phyloP scores from a whole-genome alignment of 1,284 basidiomycete genomes.

The Chalciporus piperatoides region DNA sequence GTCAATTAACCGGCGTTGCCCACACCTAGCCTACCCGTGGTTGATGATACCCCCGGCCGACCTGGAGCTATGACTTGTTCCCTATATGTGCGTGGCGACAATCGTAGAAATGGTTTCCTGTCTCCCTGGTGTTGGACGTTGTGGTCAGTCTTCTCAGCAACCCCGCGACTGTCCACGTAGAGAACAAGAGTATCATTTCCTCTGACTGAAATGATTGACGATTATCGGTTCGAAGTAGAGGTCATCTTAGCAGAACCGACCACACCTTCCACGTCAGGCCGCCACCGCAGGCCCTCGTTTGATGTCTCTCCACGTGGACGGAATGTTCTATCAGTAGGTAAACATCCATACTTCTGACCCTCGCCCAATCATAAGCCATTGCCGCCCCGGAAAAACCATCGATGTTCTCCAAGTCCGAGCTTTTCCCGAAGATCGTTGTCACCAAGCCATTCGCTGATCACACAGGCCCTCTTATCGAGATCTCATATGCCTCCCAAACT shows the following conservation, averaged over 20 bases:
- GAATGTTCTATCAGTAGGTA: constrained; percentile 66
- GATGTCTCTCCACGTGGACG: constrained; percentile 57
- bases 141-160: constrained; percentile 47
- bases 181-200: constrained; percentile 32
- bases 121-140: constrained; percentile 49
- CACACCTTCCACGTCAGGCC: constrained; percentile 1
- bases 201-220: constrained; percentile 46
- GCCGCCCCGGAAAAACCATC: too few species aligned
- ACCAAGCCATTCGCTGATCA: constrained; percentile 41
- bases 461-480: constrained; percentile 45
- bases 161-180: constrained; percentile 45
- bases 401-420: constrained; percentile 39
- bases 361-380: constrained; percentile 7
- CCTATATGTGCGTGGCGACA: constrained; percentile 40
- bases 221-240: constrained; percentile 58
- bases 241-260: constrained; percentile 40
- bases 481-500: constrained; percentile 59
- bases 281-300: constrained; percentile 41
- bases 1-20: background rate
- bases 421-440: constrained; percentile 39
- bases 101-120: constrained; percentile 44
- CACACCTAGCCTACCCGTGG: background rate
- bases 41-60: constrained; percentile 24
- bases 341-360: background rate
- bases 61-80: constrained; percentile 57